These are phyloP conservation scores for Mortierella sp. DNA, from an alignment of 371 early-diverging fungal species.

Conservation along the genomic window DNA sequence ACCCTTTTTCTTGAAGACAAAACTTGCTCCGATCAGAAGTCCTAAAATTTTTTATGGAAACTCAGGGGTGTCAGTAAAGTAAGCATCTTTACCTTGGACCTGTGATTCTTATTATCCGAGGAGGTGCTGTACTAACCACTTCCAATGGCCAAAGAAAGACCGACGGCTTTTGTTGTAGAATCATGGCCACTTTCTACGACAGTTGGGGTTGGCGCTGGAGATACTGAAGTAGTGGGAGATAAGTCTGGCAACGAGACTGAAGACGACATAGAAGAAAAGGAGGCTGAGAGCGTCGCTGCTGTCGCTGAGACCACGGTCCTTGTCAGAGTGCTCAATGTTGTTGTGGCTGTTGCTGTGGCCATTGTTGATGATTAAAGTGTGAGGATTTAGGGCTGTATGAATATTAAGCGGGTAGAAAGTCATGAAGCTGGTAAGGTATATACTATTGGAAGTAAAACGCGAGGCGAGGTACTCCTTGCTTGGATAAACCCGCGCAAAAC, in stretches of 20 bases:
- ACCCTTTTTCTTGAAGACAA: constrained; percentile 96
- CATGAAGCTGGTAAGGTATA: too few species aligned
- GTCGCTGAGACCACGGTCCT: not conserved
- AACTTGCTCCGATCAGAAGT: constrained; percentile 89
- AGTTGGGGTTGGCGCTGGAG: not conserved
- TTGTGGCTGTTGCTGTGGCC: constrained; percentile 5
- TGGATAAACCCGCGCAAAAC: too few species aligned
- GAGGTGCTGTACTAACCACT: constrained; percentile 58
- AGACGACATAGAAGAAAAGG: too few species aligned
- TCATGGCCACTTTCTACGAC: not conserved
- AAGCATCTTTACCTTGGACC: not conserved
- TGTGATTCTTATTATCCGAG: not conserved
- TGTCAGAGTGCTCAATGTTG: constrained; percentile 4
- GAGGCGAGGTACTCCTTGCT: too few species aligned
- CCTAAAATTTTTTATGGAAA: constrained; percentile 56
- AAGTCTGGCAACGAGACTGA: too few species aligned
- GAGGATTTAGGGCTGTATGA: too few species aligned
- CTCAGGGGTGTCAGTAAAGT: not conserved
- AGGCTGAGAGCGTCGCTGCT: too few species aligned
- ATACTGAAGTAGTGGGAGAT: not conserved
- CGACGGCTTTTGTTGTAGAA: constrained; percentile 82
- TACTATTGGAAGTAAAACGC: too few species aligned
- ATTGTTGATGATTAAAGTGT: constrained; percentile 3
- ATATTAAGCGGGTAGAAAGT: too few species aligned
- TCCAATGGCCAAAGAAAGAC: constrained; percentile 84